phyloP scores from a whole-genome alignment of 2,329 filamentous ascomycete genomes.

The Colletotrichum sp. region DNA sequence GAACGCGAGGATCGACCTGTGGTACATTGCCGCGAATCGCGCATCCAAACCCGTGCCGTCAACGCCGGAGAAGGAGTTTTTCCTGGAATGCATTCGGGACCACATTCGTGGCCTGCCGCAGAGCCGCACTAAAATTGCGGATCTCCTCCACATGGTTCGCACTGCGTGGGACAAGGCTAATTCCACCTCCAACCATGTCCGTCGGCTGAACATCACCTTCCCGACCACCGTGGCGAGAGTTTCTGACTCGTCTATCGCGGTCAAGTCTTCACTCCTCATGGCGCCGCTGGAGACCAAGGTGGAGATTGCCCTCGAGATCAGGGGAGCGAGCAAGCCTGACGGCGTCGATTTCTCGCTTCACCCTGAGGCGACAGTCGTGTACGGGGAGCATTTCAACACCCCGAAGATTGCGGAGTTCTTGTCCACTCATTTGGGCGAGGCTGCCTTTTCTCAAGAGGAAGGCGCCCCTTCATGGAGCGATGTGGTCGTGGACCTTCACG shows the following conservation, averaged over 20 bases:
- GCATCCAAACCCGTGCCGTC: conserved; percentile 58
- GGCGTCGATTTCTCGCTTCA: conserved; percentile 60
- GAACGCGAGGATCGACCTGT: conserved; percentile 68
- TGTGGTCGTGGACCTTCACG: conserved; percentile 59
- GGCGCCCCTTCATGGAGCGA: conserved; percentile 55
- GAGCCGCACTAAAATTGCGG: conserved; percentile 57
- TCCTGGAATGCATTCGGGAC: conserved; percentile 74
- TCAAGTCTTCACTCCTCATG: conserved; percentile 69
- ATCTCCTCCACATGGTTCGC: conserved; percentile 65
- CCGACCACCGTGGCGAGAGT: conserved; percentile 68
- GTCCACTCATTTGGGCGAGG: conserved; percentile 54
- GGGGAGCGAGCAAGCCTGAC: conserved; percentile 46
- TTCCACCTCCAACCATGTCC: conserved; percentile 64
- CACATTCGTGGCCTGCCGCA: conserved; percentile 68
- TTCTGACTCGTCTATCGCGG: conserved; percentile 67
- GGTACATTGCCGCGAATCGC: conserved; percentile 68
- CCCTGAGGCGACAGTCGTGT: conserved; percentile 67
- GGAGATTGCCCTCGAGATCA: conserved; percentile 64
- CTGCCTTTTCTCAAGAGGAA: conserved; percentile 29
- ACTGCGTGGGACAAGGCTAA: conserved; percentile 70
- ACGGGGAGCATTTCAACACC: conserved; percentile 80
- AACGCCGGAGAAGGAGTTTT: conserved; percentile 75
- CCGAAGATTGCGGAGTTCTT: conserved; percentile 78
- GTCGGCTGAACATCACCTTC: conserved; percentile 65
- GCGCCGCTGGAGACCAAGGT: conserved; percentile 72